A percentile compares a stretch with the other conserved stretches of the same genome.
These are phyloP conservation scores for Trichosporon sp. DNA, from an alignment of 1,284 basidiomycete species.

Conservation along the genomic window DNA sequence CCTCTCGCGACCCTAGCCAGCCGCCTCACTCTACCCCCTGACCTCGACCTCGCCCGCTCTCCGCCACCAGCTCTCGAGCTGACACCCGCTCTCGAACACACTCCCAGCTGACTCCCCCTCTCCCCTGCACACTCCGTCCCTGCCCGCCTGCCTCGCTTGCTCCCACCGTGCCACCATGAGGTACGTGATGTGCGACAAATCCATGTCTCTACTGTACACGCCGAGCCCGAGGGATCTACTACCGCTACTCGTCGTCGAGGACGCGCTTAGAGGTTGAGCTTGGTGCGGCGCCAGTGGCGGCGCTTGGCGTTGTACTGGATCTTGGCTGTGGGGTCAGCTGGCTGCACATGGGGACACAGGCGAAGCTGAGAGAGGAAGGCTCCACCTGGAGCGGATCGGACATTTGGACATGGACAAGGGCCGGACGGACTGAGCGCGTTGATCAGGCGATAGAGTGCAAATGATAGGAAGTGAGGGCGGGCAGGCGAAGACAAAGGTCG, in stretches of 20 bases:
- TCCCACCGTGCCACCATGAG: not conserved
- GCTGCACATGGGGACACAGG: not conserved
- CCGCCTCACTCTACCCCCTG: not conserved
- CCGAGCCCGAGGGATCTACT: not conserved
- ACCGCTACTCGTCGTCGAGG: not conserved
- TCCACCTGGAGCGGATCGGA: not conserved
- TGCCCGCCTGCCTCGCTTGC: not conserved
- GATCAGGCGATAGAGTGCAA: too few species aligned
- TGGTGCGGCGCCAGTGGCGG: constrained; percentile 90
- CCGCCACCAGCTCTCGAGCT: too few species aligned
- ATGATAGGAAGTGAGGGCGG: too few species aligned
- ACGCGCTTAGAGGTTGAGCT: constrained; percentile 77
- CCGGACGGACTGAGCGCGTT: too few species aligned
- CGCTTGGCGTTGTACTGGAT: constrained; percentile 84
- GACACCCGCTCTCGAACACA: too few species aligned
- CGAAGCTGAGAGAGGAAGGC: not conserved
- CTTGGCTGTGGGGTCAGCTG: constrained; percentile 24
- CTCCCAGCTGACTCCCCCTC: too few species aligned
- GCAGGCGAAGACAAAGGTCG: too few species aligned
- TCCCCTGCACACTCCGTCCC: too few species aligned
- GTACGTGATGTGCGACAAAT: constrained; percentile 4
- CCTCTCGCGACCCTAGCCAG: not conserved
- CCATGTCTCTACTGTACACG: constrained; percentile 6
- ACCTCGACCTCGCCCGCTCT: not conserved
- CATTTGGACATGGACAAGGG: not conserved